phyloP scores from a whole-genome alignment of 768 basidiomycete species.

The Gyrodon lividus region DNA sequence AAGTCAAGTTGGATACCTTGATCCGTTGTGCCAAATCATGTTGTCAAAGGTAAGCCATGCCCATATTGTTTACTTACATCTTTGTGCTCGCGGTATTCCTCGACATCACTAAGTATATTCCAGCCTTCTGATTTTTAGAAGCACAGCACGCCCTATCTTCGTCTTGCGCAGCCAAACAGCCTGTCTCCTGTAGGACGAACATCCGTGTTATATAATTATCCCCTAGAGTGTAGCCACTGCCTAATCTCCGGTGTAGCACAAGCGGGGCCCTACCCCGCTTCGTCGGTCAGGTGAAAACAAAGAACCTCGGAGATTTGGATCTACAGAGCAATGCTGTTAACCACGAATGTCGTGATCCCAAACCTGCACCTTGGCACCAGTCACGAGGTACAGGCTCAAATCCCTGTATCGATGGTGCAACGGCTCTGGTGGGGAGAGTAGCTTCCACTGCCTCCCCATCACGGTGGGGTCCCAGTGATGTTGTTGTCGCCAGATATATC shows the following conservation, averaged over 20 bases:
- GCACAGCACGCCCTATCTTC: background rate
- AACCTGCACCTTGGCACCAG: too few relatives aligned
- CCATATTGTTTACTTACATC: too few relatives aligned
- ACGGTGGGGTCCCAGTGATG: too few relatives aligned
- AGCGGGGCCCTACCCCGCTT: background rate
- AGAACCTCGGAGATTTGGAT: background rate
- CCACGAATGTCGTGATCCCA: conserved; percentile 8
- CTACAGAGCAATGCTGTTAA: background rate
- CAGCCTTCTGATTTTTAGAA: background rate
- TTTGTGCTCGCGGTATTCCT: too few relatives aligned
- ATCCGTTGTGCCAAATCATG: too few relatives aligned
- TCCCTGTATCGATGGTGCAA: background rate
- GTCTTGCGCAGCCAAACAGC: background rate
- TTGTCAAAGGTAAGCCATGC: too few relatives aligned
- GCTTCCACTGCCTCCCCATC: too few relatives aligned
- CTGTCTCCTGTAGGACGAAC: background rate
- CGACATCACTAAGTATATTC: too few relatives aligned
- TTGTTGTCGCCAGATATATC: too few relatives aligned
- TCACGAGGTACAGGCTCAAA: background rate
- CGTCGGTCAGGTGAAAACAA: too few relatives aligned
- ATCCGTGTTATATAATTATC: background rate
- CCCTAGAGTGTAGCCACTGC: background rate
- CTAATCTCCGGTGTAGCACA: background rate
- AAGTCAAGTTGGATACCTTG: too few relatives aligned
- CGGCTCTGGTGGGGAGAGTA: too few relatives aligned